phyloP scores from a whole-genome alignment of 306 rosid species.

The Cicer cuneatum region DNA sequence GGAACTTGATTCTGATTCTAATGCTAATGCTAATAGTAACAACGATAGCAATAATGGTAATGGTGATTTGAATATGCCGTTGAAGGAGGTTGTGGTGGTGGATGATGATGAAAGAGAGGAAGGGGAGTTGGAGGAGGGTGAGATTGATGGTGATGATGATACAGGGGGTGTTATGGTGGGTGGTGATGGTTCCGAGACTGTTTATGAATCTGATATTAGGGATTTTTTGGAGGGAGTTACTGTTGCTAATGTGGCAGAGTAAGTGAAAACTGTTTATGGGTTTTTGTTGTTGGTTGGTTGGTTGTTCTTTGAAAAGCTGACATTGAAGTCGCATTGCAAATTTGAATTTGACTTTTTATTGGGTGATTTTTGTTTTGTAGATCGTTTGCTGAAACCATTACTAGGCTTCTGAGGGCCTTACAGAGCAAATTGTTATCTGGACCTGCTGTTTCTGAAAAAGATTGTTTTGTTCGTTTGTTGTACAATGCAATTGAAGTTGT shows the following conservation, averaged over 20 bases:
- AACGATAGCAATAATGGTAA: neutral
- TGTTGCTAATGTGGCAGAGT: conserved; percentile 70
- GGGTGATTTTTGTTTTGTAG: conserved; percentile 59
- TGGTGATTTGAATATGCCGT: conserved; percentile 35
- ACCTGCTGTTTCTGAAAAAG: conserved; percentile 52
- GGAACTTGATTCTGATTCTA: conserved; percentile 61
- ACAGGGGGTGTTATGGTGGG: conserved; percentile 30
- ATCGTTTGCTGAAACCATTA: conserved; percentile 70
- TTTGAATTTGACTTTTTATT: conserved; percentile 28
- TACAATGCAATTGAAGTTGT: conserved; percentile 58
- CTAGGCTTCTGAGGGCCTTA: conserved; percentile 52
- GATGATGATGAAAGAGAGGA: conserved; percentile 77
- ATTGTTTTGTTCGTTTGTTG: conserved; percentile 54
- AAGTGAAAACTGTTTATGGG: conserved; percentile 54
- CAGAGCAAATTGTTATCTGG: conserved; percentile 53
- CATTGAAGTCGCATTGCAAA: conserved; percentile 12
- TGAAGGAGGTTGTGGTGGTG: conserved; percentile 45
- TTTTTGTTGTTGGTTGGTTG: conserved; percentile 15
- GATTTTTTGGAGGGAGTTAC: conserved; percentile 60
- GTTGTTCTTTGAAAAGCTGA: conserved; percentile 7
- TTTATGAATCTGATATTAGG: conserved; percentile 50
- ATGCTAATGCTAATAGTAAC: conserved; percentile 36
- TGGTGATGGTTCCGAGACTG: conserved; percentile 38
- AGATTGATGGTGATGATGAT: conserved; percentile 92
- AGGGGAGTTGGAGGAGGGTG: conserved; percentile 99